Conservation (phyloP, 1,284 basidiomycete species). For the Gastroboletus turbinatus region DNA sequence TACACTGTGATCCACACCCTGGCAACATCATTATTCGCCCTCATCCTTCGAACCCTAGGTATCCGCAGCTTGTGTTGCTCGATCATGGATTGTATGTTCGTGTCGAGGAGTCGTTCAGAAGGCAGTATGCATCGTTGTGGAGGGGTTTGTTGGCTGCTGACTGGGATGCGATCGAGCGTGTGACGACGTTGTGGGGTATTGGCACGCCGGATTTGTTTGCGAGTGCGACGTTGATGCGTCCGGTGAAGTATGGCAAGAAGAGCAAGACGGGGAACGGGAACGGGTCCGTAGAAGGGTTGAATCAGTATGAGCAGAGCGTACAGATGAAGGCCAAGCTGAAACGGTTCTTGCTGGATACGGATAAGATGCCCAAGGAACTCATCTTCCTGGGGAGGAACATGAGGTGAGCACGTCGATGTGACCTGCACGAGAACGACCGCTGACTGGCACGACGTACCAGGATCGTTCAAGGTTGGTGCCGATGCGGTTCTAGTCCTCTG, state of each 20-base stretch:
- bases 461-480: constrained; percentile 59
- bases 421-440: neutral
- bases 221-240: constrained; percentile 67
- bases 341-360: constrained; percentile 62
- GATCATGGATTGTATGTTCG: constrained; percentile 88
- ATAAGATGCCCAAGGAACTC: constrained; percentile 72
- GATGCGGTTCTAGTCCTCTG: neutral
- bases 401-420: constrained; percentile 40
- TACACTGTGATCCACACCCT: constrained; percentile 79
- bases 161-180: constrained; percentile 57
- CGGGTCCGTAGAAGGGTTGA: constrained; percentile 34
- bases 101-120: constrained; percentile 61
- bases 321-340: constrained; percentile 64
- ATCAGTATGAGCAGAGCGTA: constrained; percentile 63
- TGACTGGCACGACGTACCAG: constrained; percentile 26
- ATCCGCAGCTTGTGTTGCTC: constrained; percentile 82
- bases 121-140: constrained; percentile 81
- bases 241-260: constrained; percentile 43
- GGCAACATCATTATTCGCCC: constrained; percentile 85
- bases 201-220: constrained; percentile 78
- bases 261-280: constrained; percentile 15
- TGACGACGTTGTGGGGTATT: constrained; percentile 77
- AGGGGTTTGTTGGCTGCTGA: constrained; percentile 73
- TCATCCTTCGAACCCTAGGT: constrained; percentile 50
- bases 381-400: constrained; percentile 85